Conservation (phyloP, 2,329 filamentous ascomycete species). For the Niveomyces coronatus region DNA sequence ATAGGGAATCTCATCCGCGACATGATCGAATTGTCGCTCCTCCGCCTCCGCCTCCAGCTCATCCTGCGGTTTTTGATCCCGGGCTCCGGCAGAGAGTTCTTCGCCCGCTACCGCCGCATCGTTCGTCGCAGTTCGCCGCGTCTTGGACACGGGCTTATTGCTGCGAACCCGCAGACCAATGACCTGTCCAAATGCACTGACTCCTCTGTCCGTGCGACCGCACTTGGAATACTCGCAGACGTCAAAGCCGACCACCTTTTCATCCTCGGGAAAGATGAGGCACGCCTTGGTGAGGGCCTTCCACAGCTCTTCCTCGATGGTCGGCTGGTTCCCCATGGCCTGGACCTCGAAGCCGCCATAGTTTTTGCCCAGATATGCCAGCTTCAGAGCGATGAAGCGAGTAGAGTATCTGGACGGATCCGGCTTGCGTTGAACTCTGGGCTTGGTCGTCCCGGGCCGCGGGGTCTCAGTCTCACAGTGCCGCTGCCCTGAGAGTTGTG, state of each 20-base stretch:
- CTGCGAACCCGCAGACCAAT: conserved; percentile 76
- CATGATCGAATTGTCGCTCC: conserved; percentile 45
- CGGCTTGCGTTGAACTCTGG: conserved; percentile 45
- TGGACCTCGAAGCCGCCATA: conserved; percentile 95
- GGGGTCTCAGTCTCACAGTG: conserved; percentile 8
- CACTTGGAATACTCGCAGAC: conserved; percentile 91
- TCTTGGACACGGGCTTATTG: conserved; percentile 49
- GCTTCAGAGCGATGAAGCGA: conserved; percentile 78
- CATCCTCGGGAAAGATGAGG: conserved; percentile 63
- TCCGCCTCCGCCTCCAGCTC: conserved; percentile 16
- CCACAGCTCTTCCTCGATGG: conserved; percentile 90
- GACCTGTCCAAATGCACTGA: conserved; percentile 95
- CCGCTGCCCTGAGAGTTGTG: not conserved
- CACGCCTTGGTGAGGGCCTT: conserved; percentile 75
- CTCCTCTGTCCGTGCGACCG: conserved; percentile 82
- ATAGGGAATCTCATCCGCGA: conserved; percentile 77
- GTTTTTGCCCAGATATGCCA: conserved; percentile 82
- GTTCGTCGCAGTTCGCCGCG: conserved; percentile 1
- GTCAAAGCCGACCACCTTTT: conserved; percentile 62
- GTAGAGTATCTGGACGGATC: conserved; percentile 76
- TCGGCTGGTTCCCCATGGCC: conserved; percentile 58
- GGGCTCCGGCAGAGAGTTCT: no score
- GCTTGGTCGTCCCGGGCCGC: conserved; percentile 18
- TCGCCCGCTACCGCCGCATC: conserved; percentile 7
- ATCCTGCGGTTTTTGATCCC: no score